Percentiles rank a stretch among this genome's conserved stretches.
These are phyloP conservation scores for Leptosphaerulina australis DNA, from an alignment of 2,329 filamentous ascomycete species.

Conservation along the genomic window DNA sequence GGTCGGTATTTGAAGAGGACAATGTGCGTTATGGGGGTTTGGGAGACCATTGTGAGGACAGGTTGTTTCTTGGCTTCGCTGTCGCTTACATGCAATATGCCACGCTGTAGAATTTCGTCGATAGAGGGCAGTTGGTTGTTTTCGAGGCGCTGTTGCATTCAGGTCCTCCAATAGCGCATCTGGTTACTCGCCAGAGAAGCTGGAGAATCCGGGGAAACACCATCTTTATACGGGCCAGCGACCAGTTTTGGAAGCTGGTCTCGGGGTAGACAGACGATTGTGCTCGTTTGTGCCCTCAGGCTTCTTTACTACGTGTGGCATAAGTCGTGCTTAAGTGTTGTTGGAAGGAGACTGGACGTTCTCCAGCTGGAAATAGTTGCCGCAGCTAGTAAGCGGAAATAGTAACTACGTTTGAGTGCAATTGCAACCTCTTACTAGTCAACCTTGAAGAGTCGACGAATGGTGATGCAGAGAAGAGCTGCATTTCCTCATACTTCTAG, in stretches of 20 bases:
- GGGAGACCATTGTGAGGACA: not conserved
- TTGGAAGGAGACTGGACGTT: not conserved
- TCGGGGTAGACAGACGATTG: not conserved
- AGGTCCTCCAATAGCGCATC: not conserved
- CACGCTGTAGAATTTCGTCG: not conserved
- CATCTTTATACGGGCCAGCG: not conserved
- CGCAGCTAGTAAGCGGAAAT: conserved; percentile 5
- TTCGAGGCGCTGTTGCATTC: conserved; percentile 3
- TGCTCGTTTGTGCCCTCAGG: not conserved
- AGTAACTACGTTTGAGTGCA: not conserved
- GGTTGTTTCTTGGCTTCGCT: not conserved
- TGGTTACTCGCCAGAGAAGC: not conserved
- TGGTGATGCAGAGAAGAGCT: not conserved
- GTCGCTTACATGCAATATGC: not conserved
- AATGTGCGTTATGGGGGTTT: conserved; percentile 39
- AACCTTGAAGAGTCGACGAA: not conserved
- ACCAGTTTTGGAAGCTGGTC: not conserved
- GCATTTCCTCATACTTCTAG: not conserved
- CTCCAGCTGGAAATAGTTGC: conserved; percentile 1
- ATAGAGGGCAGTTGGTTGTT: conserved; percentile 1
- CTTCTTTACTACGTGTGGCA: conserved; percentile 10
- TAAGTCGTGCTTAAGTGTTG: not conserved
- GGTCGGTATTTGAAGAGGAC: conserved; percentile 46
- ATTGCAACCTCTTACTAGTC: not conserved
- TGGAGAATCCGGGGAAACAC: not conserved